Percentiles rank a stretch among this genome's conserved stretches.
These are phyloP conservation scores for Mayamaea pseudoterrestris DNA, from an alignment of 108 stramenopile species.

Conservation along the genomic window DNA sequence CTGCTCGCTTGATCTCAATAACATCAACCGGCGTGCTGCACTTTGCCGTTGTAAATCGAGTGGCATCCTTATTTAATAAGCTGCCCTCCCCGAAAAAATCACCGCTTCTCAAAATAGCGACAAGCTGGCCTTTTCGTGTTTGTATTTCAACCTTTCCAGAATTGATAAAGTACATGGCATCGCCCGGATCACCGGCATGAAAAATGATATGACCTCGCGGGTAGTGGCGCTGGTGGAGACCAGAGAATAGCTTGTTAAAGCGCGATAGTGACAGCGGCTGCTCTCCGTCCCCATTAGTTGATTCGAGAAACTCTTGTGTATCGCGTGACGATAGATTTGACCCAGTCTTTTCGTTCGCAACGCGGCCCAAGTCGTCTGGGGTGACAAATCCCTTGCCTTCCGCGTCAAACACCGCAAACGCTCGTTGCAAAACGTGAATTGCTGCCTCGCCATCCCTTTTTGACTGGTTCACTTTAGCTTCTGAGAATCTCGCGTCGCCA, in stretches of 20 bases:
- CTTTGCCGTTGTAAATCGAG: conserved; percentile 48
- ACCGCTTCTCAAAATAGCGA: conserved; percentile 48
- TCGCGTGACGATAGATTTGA: conserved; percentile 24
- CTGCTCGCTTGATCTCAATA: conserved; percentile 47
- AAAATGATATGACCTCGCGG: conserved; percentile 71
- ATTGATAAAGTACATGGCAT: conserved; percentile 79
- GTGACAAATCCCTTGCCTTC: conserved; percentile 63
- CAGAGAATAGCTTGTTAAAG: conserved; percentile 51
- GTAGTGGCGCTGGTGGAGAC: conserved; percentile 50
- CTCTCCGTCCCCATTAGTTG: conserved; percentile 11
- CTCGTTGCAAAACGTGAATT: conserved; percentile 49
- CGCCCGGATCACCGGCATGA: conserved; percentile 65
- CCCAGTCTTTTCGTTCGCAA: conserved; percentile 51
- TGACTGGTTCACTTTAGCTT: conserved; percentile 19
- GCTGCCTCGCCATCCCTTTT: conserved; percentile 9
- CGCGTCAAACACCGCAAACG: conserved; percentile 66
- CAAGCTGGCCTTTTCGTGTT: conserved; percentile 58
- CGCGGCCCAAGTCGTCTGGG: conserved; percentile 47
- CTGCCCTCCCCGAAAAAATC: conserved; percentile 81
- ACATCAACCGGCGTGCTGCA: conserved; percentile 68
- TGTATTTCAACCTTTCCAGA: conserved; percentile 71
- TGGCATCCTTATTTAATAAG: conserved; percentile 31
- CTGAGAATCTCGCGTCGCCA: conserved; percentile 23
- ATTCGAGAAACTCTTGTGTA: conserved; percentile 35
- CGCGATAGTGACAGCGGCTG: conserved; percentile 41